A percentile compares a stretch with the other conserved stretches of the same genome.
phyloP scores from a whole-genome alignment of 495 filamentous ascomycete species.

The Penicillium atrosanguineum region DNA sequence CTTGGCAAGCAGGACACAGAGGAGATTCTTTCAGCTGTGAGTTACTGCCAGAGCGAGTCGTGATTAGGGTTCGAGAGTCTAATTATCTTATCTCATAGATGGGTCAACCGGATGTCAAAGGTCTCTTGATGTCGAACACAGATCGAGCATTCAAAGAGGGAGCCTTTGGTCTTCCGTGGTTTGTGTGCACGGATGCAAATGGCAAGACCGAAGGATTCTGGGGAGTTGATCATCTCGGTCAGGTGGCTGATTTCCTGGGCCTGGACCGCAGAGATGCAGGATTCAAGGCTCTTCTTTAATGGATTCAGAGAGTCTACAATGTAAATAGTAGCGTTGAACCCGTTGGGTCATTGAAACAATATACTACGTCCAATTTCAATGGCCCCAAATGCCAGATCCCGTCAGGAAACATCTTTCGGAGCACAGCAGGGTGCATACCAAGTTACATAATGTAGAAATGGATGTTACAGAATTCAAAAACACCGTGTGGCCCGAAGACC shows the following conservation, averaged over 20 bases:
- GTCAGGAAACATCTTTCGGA: no score
- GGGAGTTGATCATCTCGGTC: slow-evolving; percentile 68
- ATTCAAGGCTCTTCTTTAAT: slow-evolving; percentile 28
- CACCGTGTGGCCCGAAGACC: no score
- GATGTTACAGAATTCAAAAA: no score
- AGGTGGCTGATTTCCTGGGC: slow-evolving; percentile 60
- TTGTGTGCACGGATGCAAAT: slow-evolving; percentile 58
- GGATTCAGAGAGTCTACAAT: no score
- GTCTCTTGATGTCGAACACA: slow-evolving; percentile 52
- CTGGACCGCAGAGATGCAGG: slow-evolving; percentile 42
- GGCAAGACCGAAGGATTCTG: slow-evolving; percentile 64
- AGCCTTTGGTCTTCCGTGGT: slow-evolving; percentile 73
- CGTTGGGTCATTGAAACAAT: no score
- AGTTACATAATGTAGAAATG: no score
- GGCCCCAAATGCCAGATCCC: no score
- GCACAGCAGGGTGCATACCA: no score
- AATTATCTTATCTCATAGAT: slow-evolving; percentile 29
- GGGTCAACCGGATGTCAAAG: slow-evolving; percentile 50
- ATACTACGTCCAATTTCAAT: no score
- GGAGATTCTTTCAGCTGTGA: slow-evolving; percentile 37
- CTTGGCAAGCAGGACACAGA: slow-evolving; percentile 50
- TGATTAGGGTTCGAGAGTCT: not conserved
- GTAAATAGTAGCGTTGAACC: no score
- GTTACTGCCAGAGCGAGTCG: not conserved
- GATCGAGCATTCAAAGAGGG: slow-evolving; percentile 56